Percentiles rank a stretch among this genome's conserved stretches.
These are phyloP conservation scores for Graphilbum ipis-grandicollis DNA, from an alignment of 2,329 filamentous ascomycete genomes.

Conservation along the genomic window DNA sequence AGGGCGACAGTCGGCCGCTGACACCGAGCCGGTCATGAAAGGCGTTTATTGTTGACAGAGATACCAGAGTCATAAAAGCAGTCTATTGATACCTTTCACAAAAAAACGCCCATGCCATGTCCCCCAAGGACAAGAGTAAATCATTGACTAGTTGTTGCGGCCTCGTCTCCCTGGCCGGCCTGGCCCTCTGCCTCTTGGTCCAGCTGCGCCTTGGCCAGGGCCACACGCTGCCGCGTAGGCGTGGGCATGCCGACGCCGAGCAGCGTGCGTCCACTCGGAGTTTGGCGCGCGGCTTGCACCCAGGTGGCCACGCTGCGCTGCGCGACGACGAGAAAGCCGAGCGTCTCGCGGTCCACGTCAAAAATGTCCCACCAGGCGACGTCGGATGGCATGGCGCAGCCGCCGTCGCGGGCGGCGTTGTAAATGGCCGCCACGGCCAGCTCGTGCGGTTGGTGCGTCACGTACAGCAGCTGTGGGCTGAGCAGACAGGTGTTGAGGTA, in stretches of 20 bases:
- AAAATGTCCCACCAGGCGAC: conserved; percentile 97
- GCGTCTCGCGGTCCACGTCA: conserved; percentile 83
- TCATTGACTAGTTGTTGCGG: no score
- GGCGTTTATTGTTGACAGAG: no score
- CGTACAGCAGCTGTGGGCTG: conserved; percentile 74
- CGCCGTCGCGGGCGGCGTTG: conserved; percentile 62
- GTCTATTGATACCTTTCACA: no score
- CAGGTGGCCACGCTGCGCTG: conserved; percentile 65
- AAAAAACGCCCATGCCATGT: no score
- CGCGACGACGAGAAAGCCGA: conserved; percentile 80
- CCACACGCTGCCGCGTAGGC: conserved; percentile 38
- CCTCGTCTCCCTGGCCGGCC: conserved; percentile 19
- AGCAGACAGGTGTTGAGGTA: conserved; percentile 77
- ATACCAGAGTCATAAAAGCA: no score
- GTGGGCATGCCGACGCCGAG: conserved; percentile 26
- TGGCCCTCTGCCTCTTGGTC: conserved; percentile 9
- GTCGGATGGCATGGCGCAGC: conserved; percentile 56
- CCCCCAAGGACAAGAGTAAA: no score
- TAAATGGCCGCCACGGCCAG: conserved; percentile 84
- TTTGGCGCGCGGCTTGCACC: conserved; percentile 37
- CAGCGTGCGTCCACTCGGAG: conserved; percentile 21
- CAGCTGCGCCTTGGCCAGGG: conserved; percentile 35
- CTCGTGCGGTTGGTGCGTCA: conserved; percentile 78
- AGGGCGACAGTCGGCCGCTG: conserved; percentile 11
- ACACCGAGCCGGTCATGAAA: neutral